phyloP scores from a whole-genome alignment of 306 rosid species.

The Quercus dentata region DNA sequence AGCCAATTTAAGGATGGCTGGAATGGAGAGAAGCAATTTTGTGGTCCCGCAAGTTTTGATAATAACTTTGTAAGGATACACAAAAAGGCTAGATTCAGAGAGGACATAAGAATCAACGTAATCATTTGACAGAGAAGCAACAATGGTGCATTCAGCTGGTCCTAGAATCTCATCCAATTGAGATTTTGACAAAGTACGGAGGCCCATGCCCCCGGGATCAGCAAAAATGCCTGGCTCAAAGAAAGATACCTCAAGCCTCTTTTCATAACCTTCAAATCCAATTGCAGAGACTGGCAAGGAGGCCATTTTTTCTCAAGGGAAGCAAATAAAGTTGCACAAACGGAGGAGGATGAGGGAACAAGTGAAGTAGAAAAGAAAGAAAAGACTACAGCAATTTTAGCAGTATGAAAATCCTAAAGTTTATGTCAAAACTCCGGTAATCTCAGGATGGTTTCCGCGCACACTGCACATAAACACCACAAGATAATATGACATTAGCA shows the following conservation, averaged over 20 bases:
- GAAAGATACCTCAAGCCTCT: constrained; percentile 89
- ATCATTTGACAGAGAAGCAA: constrained; percentile 69
- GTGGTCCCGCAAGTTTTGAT: constrained; percentile 98
- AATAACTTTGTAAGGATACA: constrained; percentile 70
- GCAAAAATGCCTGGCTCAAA: constrained; percentile 58
- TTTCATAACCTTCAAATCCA: constrained; percentile 95
- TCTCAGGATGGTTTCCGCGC: constrained; percentile 85
- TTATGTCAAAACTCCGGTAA: constrained; percentile 24
- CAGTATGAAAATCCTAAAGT: constrained; percentile 24
- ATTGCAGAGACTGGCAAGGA: constrained; percentile 56
- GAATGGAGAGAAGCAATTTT: constrained; percentile 76
- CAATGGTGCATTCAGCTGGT: constrained; percentile 93
- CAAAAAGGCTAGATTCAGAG: constrained; percentile 89
- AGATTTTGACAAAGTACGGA: constrained; percentile 58
- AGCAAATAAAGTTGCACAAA: background rate
- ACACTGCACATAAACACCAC: constrained; percentile 57
- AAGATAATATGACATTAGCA: background rate
- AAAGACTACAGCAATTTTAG: constrained; percentile 10
- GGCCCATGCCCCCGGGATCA: constrained; percentile 73
- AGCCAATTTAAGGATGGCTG: constrained; percentile 73
- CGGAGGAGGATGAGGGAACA: constrained; percentile 5
- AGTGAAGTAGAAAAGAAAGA: constrained; percentile 13
- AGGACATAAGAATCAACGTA: constrained; percentile 87
- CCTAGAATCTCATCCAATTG: constrained; percentile 78
- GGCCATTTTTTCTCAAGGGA: constrained; percentile 49